A percentile compares a stretch with the other conserved stretches of the same genome.
phyloP scores from a whole-genome alignment of 208 protist species.

The Leishmania lainsoni region DNA sequence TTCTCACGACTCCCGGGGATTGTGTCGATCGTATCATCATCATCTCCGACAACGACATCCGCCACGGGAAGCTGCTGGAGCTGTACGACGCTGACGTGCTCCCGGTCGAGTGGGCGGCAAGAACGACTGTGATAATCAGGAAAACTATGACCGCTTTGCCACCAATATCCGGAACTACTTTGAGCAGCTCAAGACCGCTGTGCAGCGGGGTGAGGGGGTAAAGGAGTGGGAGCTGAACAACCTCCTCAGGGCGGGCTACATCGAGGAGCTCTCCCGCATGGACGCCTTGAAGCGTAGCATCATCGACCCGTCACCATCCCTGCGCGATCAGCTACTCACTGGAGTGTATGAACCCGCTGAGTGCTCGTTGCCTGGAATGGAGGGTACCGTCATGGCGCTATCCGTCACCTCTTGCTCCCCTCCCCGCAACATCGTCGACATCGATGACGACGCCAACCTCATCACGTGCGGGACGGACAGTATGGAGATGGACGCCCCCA shows the following conservation, averaged over 20 bases:
- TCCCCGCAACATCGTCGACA: constrained; percentile 7
- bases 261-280: constrained; percentile 21
- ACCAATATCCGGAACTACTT: constrained; percentile 59
- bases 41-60: constrained; percentile 62
- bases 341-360: neutral
- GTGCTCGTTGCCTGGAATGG: neutral
- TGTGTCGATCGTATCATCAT: constrained; percentile 71
- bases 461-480: constrained; percentile 37
- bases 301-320: constrained; percentile 12
- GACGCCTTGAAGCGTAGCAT: constrained; percentile 33
- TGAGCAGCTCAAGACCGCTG: constrained; percentile 39
- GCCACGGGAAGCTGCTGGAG: constrained; percentile 56
- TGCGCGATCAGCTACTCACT: neutral
- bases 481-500: constrained; percentile 7
- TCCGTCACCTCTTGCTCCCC: constrained; percentile 9
- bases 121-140: constrained; percentile 69
- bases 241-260: constrained; percentile 37
- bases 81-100: constrained; percentile 61
- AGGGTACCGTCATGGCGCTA: neutral
- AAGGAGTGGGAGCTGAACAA: constrained; percentile 83
- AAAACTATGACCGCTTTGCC: constrained; percentile 48
- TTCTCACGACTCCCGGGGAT: constrained; percentile 65
- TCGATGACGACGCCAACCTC: constrained; percentile 33
- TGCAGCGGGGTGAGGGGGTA: constrained; percentile 49
- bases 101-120: constrained; percentile 59